A percentile compares a stretch with the other conserved stretches of the same genome.
Evolutionary conservation across 129 eudicot species (phyloP).

Genomic region (Sambucus nigra): DNA sequence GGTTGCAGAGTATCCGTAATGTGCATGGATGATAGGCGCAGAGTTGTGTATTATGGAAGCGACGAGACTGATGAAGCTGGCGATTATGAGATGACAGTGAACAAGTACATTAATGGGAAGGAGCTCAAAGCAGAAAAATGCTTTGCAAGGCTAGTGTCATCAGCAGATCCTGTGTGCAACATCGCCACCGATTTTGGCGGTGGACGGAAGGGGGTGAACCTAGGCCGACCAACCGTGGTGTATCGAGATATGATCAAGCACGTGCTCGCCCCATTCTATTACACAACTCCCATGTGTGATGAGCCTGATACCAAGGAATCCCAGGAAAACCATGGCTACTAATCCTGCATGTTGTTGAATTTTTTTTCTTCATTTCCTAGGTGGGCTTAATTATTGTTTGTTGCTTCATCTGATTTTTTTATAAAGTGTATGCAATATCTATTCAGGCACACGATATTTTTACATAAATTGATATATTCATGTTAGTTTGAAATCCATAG

Average conservation of each 20-base stretch:
- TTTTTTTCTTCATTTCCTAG: neutral
- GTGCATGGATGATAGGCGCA: constrained; percentile 53
- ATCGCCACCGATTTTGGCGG: constrained; percentile 58
- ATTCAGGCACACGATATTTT: too few relatives aligned
- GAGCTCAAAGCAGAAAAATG: constrained; percentile 47
- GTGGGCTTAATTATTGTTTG: neutral
- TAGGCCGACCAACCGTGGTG: constrained; percentile 54
- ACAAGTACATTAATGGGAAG: constrained; percentile 41
- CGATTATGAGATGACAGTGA: constrained; percentile 38
- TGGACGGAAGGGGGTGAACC: constrained; percentile 65
- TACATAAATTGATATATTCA: too few relatives aligned
- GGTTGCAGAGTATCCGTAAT: constrained; percentile 72
- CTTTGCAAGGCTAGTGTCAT: constrained; percentile 65
- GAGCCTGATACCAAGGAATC: constrained; percentile 40
- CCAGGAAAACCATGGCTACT: neutral
- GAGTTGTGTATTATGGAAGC: constrained; percentile 56
- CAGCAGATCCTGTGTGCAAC: constrained; percentile 74
- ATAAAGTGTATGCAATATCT: too few relatives aligned
- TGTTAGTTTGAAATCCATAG: too few relatives aligned
- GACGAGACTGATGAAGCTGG: constrained; percentile 68
- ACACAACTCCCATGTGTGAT: constrained; percentile 88
- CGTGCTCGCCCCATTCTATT: constrained; percentile 48
- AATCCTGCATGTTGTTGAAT: neutral
- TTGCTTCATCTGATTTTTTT: neutral
- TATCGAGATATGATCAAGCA: constrained; percentile 57